A percentile compares a stretch with the other conserved stretches of the same genome.
These are phyloP conservation scores for Jacaranda mimosifolia DNA, from an alignment of 257 asterid species.

Conservation along the genomic window DNA sequence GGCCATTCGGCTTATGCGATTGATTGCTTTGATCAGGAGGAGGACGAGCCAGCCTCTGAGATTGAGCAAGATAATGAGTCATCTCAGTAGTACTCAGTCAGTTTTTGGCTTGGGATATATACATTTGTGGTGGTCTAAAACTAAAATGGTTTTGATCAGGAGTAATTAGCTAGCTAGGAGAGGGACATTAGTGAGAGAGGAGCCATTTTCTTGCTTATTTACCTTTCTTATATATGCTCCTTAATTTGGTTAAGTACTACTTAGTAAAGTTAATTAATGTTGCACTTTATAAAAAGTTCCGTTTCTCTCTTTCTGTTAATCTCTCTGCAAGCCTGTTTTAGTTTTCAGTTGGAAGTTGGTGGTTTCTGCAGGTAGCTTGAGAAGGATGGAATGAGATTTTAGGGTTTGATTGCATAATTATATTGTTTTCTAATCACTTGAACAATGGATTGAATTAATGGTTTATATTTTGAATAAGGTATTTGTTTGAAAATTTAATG, in stretches of 20 bases:
- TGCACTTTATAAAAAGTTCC: background rate
- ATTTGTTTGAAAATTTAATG: background rate
- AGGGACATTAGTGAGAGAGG: background rate
- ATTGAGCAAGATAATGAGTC: slow-evolving; percentile 56
- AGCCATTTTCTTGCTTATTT: background rate
- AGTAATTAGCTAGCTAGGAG: background rate
- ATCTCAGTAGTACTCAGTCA: background rate
- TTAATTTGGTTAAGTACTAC: background rate
- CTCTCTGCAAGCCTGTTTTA: background rate
- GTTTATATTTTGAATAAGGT: background rate
- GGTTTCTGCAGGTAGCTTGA: background rate
- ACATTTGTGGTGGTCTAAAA: background rate
- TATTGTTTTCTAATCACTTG: background rate
- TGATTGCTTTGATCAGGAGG: slow-evolving; percentile 43
- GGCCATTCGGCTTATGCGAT: slow-evolving; percentile 52
- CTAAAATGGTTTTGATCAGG: background rate
- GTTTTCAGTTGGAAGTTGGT: background rate
- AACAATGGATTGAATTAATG: background rate
- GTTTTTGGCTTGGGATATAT: background rate
- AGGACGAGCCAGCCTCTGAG: slow-evolving; percentile 55
- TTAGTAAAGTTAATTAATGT: background rate
- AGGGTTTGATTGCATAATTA: background rate
- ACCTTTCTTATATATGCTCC: background rate
- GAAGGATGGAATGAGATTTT: background rate
- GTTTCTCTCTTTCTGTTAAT: background rate